phyloP scores from a whole-genome alignment of 768 basidiomycete species.

The Serpula lacrymans region DNA sequence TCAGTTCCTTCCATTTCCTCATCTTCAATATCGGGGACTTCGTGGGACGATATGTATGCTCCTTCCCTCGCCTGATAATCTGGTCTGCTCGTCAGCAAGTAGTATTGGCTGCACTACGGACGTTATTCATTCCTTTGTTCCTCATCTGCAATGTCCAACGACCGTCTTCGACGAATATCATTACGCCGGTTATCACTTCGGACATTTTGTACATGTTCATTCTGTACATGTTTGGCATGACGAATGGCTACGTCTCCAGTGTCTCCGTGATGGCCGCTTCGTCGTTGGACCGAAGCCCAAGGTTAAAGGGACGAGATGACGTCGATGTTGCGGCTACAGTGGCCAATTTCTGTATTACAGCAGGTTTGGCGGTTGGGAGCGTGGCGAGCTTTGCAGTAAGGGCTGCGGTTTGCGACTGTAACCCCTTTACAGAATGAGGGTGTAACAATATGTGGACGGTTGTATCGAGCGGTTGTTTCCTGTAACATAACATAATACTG shows the following conservation, averaged over 20 bases:
- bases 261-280: slow-evolving; percentile 78
- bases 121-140: slow-evolving; percentile 77
- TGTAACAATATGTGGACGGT: too few species aligned
- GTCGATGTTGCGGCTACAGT: slow-evolving; percentile 80
- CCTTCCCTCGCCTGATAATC: slow-evolving; percentile 54
- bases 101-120: slow-evolving; percentile 60
- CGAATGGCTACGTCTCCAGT: slow-evolving; percentile 75
- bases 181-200: slow-evolving; percentile 59
- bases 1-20: slow-evolving; percentile 69
- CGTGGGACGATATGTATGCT: slow-evolving; percentile 58
- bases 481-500: too few species aligned
- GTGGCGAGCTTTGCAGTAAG: slow-evolving; percentile 71
- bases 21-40: slow-evolving; percentile 70
- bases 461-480: too few species aligned
- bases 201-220: slow-evolving; percentile 68
- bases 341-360: slow-evolving; percentile 70
- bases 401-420: slow-evolving; percentile 61
- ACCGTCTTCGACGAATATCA: slow-evolving; percentile 16
- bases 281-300: slow-evolving; percentile 69
- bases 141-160: slow-evolving; percentile 73
- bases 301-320: slow-evolving; percentile 63
- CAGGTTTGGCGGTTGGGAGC: slow-evolving; percentile 69
- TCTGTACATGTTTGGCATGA: slow-evolving; percentile 60
- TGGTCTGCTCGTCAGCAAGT: slow-evolving; percentile 62
- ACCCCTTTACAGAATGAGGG: slow-evolving; percentile 52